These are phyloP conservation scores for Acacia confusa DNA, from an alignment of 306 rosid genomes.

Conservation along the genomic window DNA sequence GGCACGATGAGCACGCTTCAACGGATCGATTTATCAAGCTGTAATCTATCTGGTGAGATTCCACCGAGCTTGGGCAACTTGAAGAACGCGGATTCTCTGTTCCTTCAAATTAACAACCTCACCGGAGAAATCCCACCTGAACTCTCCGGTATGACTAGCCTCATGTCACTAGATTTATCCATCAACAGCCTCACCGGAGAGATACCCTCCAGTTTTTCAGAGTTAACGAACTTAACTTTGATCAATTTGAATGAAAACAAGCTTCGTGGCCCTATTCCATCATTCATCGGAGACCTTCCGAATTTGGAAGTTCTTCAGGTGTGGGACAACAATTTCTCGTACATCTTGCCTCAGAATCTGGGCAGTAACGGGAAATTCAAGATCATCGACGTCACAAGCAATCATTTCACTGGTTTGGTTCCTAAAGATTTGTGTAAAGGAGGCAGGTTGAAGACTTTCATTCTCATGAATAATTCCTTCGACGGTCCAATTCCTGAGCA, in stretches of 20 bases:
- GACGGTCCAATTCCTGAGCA: constrained; percentile 64
- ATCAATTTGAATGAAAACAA: constrained; percentile 63
- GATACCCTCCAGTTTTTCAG: constrained; percentile 60
- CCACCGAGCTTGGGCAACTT: constrained; percentile 51
- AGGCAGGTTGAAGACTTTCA: constrained; percentile 40
- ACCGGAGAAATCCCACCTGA: constrained; percentile 67
- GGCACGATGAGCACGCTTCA: constrained; percentile 52
- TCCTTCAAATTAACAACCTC: constrained; percentile 69
- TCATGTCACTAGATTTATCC: constrained; percentile 68
- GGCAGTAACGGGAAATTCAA: constrained; percentile 61
- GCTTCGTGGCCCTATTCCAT: constrained; percentile 55
- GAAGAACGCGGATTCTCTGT: constrained; percentile 45
- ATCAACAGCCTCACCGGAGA: constrained; percentile 67
- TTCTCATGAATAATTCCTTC: constrained; percentile 64
- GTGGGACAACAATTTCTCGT: constrained; percentile 83
- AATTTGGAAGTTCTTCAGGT: constrained; percentile 59
- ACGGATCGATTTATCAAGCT: constrained; percentile 48
- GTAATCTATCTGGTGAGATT: constrained; percentile 70
- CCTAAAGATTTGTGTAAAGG: constrained; percentile 71
- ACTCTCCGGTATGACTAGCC: constrained; percentile 55
- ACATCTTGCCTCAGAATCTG: constrained; percentile 57
- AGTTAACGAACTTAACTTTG: constrained; percentile 55
- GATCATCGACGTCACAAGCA: constrained; percentile 54
- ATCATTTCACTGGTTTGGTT: constrained; percentile 67
- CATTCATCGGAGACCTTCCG: constrained; percentile 67